Evolutionary conservation across 768 basidiomycete species (phyloP), one percentile per base, ranked within the genome.

Genomic region (Tulasnella sp.): DNA sequence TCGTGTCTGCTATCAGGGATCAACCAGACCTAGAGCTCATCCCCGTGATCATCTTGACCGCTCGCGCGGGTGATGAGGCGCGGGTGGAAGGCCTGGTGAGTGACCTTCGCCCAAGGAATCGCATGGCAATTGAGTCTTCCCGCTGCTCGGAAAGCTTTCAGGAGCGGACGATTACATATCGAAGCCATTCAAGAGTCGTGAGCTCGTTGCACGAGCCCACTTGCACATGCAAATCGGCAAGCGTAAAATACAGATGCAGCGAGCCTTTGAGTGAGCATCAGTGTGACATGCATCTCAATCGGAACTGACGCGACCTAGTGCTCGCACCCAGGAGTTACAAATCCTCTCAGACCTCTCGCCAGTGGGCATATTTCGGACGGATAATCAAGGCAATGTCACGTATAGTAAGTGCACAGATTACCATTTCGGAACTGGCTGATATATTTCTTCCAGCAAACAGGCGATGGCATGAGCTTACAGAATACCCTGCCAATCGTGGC

Each of bases 221-320:
- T 65, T 75, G 15, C 73, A 74, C 46, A 66, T 73, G 54, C 72
- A 73, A 42, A 63, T 74, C 7, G 73, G 73, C 17, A 74, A 74
- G 52, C 66, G 67, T 10, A 63, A 60, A 53, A 43, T 50, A 3
- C 66, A 67, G 42, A 60, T 38, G 63, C 64, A n/a, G 46, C 25
- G 21, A 21, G 30, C 43, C 22, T 61, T 57, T 19, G 57, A 59
- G 57, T 59, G 27, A 49, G 54, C 10, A 15, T 9, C 25, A 17
- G 7, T 38, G 8, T 22, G 0, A 24, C 15, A 22, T 52, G 38
- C 27, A 15, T 17, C 3, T 10, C 10, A 9, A 8, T 12, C 1
- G 29, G 1, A 30, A 1, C 10, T 50, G 48, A 12, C 25, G 38
- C 4, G 66, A 68, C 58, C 63, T 53, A 55, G 66, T 11, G 65